A percentile compares a stretch with the other conserved stretches of the same genome.
Conservation (phyloP, 2,329 filamentous ascomycete species). For the Acrocalymma vagum region DNA sequence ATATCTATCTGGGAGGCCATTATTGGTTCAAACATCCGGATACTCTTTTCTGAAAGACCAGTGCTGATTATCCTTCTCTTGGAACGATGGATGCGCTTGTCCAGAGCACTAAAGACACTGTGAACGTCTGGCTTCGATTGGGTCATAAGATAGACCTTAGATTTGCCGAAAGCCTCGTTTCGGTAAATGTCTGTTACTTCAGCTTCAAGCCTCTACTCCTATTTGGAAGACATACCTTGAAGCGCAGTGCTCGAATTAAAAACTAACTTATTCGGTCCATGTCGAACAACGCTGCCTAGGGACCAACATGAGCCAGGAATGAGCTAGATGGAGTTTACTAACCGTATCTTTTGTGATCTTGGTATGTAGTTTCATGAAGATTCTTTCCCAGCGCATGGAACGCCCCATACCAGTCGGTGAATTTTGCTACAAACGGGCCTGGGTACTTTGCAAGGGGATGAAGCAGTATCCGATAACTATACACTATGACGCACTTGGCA, state of each 20-base stretch:
- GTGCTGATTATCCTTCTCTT: constrained; percentile 3
- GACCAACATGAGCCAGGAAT: neutral
- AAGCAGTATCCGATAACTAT: constrained; percentile 6
- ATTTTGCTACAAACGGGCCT: constrained; percentile 5
- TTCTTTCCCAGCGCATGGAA: constrained; percentile 54
- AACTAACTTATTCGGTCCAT: constrained; percentile 7
- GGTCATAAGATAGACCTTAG: too few species aligned
- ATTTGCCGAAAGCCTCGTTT: constrained; percentile 18
- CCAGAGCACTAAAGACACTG: constrained; percentile 3
- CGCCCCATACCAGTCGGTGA: constrained; percentile 3
- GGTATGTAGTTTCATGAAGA: constrained; percentile 65
- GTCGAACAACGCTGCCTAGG: constrained; percentile 7
- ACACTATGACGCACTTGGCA: too few species aligned
- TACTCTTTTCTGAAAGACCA: too few species aligned
- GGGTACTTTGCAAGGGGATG: constrained; percentile 4
- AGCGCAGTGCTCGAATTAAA: constrained; percentile 4
- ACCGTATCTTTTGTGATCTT: constrained; percentile 3
- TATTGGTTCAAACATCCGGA: too few species aligned
- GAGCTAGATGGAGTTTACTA: neutral
- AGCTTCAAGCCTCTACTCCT: neutral
- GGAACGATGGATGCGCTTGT: constrained; percentile 2
- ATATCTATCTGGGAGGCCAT: too few species aligned
- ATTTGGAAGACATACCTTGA: constrained; percentile 4
- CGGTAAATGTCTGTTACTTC: neutral
- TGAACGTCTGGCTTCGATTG: too few species aligned